Conservation (phyloP, 1,284 basidiomycete species). For the Boletus calvinii region DNA sequence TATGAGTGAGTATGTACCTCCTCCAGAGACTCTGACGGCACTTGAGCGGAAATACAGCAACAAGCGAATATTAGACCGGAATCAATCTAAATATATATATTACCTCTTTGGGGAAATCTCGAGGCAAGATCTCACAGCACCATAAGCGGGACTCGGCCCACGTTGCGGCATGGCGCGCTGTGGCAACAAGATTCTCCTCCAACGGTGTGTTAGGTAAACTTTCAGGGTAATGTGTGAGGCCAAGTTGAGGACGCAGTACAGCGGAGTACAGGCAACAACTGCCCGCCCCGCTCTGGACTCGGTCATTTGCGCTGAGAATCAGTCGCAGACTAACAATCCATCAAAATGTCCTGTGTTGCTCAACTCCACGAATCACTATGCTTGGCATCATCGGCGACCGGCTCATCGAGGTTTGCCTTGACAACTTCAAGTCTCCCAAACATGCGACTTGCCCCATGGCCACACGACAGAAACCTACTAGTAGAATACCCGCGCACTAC, state of each 20-base stretch:
- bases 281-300: neutral
- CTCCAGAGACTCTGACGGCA: constrained; percentile 9
- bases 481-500: neutral
- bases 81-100: no score
- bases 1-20: neutral
- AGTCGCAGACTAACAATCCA: neutral
- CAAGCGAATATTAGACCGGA: constrained; percentile 4
- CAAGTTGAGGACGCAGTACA: no score
- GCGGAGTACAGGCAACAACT: no score
- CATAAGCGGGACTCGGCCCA: no score
- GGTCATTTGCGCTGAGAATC: neutral
- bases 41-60: constrained; percentile 29
- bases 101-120: constrained; percentile 2
- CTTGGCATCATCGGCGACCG: neutral
- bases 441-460: neutral
- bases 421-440: neutral
- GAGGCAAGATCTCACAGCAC: constrained; percentile 2
- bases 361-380: neutral
- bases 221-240: no score
- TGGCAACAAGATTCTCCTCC: neutral
- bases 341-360: neutral
- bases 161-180: neutral
- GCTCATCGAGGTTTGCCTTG: neutral
- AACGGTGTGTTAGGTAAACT: no score
- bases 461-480: neutral